Evolutionary conservation across 1,284 basidiomycete species (phyloP).

Genomic region (Anthracocystis setariae): DNA sequence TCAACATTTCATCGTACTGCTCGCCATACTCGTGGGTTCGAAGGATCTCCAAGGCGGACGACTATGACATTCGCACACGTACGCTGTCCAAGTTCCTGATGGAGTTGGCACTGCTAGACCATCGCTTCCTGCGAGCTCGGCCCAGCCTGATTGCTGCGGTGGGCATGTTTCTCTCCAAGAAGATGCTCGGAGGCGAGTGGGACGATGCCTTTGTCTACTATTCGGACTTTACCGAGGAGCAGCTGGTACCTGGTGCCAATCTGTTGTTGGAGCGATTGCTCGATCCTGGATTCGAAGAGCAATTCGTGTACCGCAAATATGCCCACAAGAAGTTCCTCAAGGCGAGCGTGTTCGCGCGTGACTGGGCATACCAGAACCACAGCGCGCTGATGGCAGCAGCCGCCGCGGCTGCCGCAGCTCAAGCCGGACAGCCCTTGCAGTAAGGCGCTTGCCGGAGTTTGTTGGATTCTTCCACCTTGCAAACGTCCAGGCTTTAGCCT

Average conservation of each 20-base stretch:
- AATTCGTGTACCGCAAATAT: slow-evolving; percentile 96
- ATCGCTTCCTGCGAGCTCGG: slow-evolving; percentile 91
- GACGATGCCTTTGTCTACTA: slow-evolving; percentile 91
- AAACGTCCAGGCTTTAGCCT: too few species aligned
- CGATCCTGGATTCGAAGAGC: slow-evolving; percentile 81
- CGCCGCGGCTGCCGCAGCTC: slow-evolving; percentile 37
- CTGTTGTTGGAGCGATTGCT: slow-evolving; percentile 85
- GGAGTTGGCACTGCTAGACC: slow-evolving; percentile 92
- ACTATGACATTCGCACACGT: slow-evolving; percentile 95
- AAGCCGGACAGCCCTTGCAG: slow-evolving; percentile 26
- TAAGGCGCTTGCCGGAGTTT: background rate
- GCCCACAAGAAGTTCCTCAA: slow-evolving; percentile 91
- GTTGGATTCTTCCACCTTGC: background rate
- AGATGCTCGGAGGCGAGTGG: slow-evolving; percentile 67
- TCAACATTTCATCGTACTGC: slow-evolving; percentile 95
- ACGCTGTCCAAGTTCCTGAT: slow-evolving; percentile 94
- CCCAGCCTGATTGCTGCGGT: slow-evolving; percentile 95
- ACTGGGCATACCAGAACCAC: slow-evolving; percentile 69
- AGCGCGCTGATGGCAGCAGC: slow-evolving; percentile 42
- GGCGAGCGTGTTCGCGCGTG: slow-evolving; percentile 72
- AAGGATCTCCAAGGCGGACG: slow-evolving; percentile 93
- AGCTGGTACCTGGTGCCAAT: slow-evolving; percentile 83
- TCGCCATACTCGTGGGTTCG: slow-evolving; percentile 99
- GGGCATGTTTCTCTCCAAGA: slow-evolving; percentile 78
- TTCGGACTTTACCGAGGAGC: slow-evolving; percentile 89